A percentile compares a stretch with the other conserved stretches of the same genome.
phyloP scores from a whole-genome alignment of 2,329 filamentous ascomycete genomes.

The Rhytidhysteron rufulum region DNA sequence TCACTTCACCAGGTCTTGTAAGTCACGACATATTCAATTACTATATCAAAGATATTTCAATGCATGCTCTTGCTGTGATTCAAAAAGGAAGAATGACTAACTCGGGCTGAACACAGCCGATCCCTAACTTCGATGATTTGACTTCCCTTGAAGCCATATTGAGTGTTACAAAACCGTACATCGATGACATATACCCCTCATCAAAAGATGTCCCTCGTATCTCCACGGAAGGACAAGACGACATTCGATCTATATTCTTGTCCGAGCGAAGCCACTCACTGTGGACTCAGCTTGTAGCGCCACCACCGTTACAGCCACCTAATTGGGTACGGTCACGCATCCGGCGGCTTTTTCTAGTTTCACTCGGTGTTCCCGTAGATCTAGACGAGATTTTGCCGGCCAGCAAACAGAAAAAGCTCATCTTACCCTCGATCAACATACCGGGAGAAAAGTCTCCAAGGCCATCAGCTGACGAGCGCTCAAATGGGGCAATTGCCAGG shows the following conservation, averaged over 20 bases:
- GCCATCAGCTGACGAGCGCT: slow-evolving; percentile 34
- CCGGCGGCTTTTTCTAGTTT: slow-evolving; percentile 89
- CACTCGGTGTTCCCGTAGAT: slow-evolving; percentile 91
- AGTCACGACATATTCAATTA: slow-evolving; percentile 37
- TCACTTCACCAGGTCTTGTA: slow-evolving; percentile 46
- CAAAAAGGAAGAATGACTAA: slow-evolving; percentile 26
- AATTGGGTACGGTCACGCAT: slow-evolving; percentile 98
- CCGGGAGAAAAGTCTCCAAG: slow-evolving; percentile 35
- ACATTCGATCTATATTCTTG: slow-evolving; percentile 50
- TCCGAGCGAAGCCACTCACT: slow-evolving; percentile 84
- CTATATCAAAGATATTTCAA: slow-evolving; percentile 32
- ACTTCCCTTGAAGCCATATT: slow-evolving; percentile 56
- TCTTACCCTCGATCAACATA: slow-evolving; percentile 72
- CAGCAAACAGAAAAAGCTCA: slow-evolving; percentile 95
- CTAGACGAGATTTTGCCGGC: slow-evolving; percentile 95
- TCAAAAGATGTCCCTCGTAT: slow-evolving; percentile 42
- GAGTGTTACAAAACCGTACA: slow-evolving; percentile 60
- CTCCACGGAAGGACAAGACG: slow-evolving; percentile 26
- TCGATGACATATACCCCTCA: slow-evolving; percentile 56
- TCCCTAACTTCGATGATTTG: slow-evolving; percentile 65
- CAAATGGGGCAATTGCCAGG: slow-evolving; percentile 31
- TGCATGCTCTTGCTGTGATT: slow-evolving; percentile 19
- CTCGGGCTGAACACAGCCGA: slow-evolving; percentile 47
- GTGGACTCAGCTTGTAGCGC: slow-evolving; percentile 94
- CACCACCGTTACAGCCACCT: slow-evolving; percentile 88